A percentile compares a stretch with the other conserved stretches of the same genome.
These are phyloP conservation scores for Ascochyta viciae-villosae DNA, from an alignment of 2,329 filamentous ascomycete species.

Conservation along the genomic window DNA sequence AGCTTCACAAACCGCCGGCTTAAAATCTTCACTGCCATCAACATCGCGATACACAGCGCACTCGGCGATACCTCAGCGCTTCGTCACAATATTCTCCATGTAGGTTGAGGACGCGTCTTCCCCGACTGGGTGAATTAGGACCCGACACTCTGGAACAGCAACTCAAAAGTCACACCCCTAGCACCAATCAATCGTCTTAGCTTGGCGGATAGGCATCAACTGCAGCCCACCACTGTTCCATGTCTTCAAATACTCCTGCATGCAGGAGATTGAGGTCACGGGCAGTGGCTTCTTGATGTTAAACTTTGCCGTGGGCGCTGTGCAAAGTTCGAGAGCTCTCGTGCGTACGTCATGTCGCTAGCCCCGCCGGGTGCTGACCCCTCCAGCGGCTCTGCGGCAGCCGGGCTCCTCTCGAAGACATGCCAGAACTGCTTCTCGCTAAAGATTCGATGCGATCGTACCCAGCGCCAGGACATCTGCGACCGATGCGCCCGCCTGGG, in stretches of 20 bases:
- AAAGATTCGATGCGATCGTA: constrained; percentile 44
- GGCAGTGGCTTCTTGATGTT: constrained; percentile 9
- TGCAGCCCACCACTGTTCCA: constrained; percentile 11
- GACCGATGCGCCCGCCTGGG: constrained; percentile 47
- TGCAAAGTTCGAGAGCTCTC: constrained; percentile 1
- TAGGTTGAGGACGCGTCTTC: constrained; percentile 1
- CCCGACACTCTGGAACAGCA: constrained; percentile 7
- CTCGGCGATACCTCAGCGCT: not conserved
- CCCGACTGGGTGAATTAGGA: not conserved
- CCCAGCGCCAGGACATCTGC: constrained; percentile 34
- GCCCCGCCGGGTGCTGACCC: constrained; percentile 19
- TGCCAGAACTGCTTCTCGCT: constrained; percentile 44
- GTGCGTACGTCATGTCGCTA: constrained; percentile 21
- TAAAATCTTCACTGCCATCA: not conserved
- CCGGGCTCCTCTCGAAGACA: constrained; percentile 37
- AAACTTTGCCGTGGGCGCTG: not conserved
- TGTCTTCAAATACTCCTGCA: constrained; percentile 1
- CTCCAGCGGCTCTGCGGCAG: constrained; percentile 15
- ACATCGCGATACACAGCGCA: not conserved
- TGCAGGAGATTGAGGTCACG: constrained; percentile 7
- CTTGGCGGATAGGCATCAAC: constrained; percentile 10
- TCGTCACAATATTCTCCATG: not conserved
- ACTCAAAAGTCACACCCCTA: constrained; percentile 5
- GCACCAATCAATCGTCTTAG: constrained; percentile 9
- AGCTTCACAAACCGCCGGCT: not conserved